Evolutionary conservation across 1,139 yeast genomes (phyloP).

Genomic region (Blastobotrys ciferrii): DNA sequence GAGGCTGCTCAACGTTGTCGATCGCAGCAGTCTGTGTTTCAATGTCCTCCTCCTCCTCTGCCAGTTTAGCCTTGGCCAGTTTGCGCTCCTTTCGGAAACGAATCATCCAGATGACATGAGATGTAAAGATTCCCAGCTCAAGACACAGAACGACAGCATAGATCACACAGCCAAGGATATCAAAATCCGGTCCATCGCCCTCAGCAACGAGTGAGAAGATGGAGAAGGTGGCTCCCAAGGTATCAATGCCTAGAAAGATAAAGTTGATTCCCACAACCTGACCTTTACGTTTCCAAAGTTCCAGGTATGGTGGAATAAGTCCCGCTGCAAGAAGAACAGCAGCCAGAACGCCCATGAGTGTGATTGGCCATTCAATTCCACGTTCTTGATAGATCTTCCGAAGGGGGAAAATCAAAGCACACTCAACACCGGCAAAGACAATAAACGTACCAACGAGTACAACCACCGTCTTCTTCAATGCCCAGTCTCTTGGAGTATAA

Average conservation of each 20-base stretch:
- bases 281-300: conserved; percentile 73
- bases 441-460: conserved; percentile 35
- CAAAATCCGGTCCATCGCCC: conserved; percentile 44
- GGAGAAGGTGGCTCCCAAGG: conserved; percentile 77
- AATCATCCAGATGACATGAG: conserved; percentile 71
- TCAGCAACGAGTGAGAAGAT: conserved; percentile 49
- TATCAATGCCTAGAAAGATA: conserved; percentile 72
- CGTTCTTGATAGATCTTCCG: conserved; percentile 56
- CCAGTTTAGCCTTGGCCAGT: neutral
- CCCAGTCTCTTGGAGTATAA: conserved; percentile 62
- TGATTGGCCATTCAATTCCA: conserved; percentile 69
- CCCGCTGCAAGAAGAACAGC: conserved; percentile 75
- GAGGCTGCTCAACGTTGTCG: neutral
- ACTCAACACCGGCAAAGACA: conserved; percentile 58
- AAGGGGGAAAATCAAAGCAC: conserved; percentile 71
- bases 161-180: conserved; percentile 72
- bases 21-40: neutral
- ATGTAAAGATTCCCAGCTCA: conserved; percentile 72
- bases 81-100: conserved; percentile 42
- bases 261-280: conserved; percentile 87
- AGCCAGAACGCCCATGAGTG: conserved; percentile 77
- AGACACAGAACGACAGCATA: conserved; percentile 68
- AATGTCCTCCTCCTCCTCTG: neutral
- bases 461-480: conserved; percentile 23
- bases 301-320: conserved; percentile 84